phyloP scores from a whole-genome alignment of 2,329 filamentous ascomycete species.

The Xylariaceae sp. region DNA sequence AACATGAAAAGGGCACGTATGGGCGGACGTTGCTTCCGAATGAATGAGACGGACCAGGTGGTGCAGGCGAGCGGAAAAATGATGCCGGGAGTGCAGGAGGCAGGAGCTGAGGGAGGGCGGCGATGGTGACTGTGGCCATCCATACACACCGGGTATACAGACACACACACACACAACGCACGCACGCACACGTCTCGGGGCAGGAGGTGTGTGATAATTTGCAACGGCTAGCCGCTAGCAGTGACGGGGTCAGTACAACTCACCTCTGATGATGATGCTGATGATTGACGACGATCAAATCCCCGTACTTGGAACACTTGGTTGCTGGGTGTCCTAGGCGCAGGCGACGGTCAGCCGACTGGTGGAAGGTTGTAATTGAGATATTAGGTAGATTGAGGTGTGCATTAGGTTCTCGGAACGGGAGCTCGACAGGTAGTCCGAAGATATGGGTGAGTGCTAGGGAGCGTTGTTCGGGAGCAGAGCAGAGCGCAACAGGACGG shows the following conservation, averaged over 20 bases:
- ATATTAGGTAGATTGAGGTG: not conserved
- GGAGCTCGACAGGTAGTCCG: not conserved
- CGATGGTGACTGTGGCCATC: slow-evolving; percentile 2
- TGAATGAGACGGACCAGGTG: slow-evolving; percentile 1
- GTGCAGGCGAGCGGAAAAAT: slow-evolving; percentile 9
- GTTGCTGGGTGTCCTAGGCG: slow-evolving; percentile 7
- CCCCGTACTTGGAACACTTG: slow-evolving; percentile 4
- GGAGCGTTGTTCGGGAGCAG: not conserved
- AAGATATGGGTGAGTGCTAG: not conserved
- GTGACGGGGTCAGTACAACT: slow-evolving; percentile 11
- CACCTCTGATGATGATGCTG: slow-evolving; percentile 12
- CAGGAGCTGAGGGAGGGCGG: slow-evolving; percentile 3
- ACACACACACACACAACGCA: not conserved
- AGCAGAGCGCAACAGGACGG: not conserved
- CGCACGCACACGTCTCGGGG: slow-evolving; percentile 8
- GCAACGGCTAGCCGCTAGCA: slow-evolving; percentile 9
- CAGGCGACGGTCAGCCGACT: slow-evolving; percentile 13
- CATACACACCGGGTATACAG: slow-evolving; percentile 6
- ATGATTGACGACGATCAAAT: slow-evolving; percentile 1
- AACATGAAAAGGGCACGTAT: not conserved
- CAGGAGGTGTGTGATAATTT: slow-evolving; percentile 12
- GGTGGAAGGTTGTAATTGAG: not conserved
- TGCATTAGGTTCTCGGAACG: slow-evolving; percentile 1
- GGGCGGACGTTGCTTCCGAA: slow-evolving; percentile 2
- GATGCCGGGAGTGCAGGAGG: slow-evolving; percentile 2